Evolutionary conservation across 345 rosid genomes (phyloP).

Genomic region (Aquilaria yunnanensis): DNA sequence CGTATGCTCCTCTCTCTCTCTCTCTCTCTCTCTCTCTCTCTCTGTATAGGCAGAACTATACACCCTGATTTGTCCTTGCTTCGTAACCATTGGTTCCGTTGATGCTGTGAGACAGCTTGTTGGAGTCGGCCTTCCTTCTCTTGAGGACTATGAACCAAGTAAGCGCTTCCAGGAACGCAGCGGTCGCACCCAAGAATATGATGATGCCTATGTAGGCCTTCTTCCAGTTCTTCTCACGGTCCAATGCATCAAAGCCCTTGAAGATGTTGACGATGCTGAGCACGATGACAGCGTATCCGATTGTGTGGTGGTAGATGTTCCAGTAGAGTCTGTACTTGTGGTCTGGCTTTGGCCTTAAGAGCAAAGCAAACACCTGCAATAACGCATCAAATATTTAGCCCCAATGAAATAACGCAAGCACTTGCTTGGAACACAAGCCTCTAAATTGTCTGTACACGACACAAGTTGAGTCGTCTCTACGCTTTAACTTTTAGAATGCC

Average conservation of each 20-base stretch:
- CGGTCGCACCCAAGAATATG: constrained; percentile 41
- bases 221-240: constrained; percentile 55
- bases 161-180: constrained; percentile 47
- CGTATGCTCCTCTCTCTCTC: too few relatives aligned
- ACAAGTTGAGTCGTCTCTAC: neutral
- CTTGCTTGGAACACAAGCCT: neutral
- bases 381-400: neutral
- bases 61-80: constrained; percentile 22
- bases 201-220: constrained; percentile 45
- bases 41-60: constrained; percentile 14
- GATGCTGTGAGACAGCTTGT: constrained; percentile 23
- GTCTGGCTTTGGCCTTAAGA: constrained; percentile 81
- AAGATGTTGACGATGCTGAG: constrained; percentile 60
- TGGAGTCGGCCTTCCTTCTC: constrained; percentile 36
- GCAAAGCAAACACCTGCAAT: constrained; percentile 58
- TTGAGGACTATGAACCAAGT: constrained; percentile 72
- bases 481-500: neutral
- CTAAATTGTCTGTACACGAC: too few relatives aligned
- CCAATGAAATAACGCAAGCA: neutral
- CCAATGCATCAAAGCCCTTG: constrained; percentile 60
- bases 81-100: constrained; percentile 36
- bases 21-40: too few relatives aligned
- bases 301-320: constrained; percentile 80
- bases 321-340: constrained; percentile 79
- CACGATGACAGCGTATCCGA: constrained; percentile 60